These are phyloP conservation scores for Sclerotinia glacialis DNA, from an alignment of 2,329 filamentous ascomycete species.

Conservation along the genomic window DNA sequence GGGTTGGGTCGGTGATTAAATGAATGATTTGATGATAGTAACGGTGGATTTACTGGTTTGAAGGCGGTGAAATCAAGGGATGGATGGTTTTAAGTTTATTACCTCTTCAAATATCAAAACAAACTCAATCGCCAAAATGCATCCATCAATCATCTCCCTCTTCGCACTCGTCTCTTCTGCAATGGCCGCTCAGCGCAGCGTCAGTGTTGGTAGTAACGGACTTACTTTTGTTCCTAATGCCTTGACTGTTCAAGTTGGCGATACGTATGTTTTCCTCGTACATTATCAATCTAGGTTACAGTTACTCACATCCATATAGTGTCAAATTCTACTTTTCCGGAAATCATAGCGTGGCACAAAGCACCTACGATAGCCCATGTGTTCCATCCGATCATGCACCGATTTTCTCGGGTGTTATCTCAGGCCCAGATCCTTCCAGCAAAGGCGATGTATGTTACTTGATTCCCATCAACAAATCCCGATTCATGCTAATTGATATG, in stretches of 20 bases:
- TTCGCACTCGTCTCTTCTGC: not conserved
- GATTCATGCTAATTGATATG: not conserved
- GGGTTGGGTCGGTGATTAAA: not conserved
- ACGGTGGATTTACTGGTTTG: not conserved
- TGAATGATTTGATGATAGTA: not conserved
- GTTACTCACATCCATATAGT: conserved; percentile 32
- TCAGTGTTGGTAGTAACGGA: conserved; percentile 59
- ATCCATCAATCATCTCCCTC: not conserved
- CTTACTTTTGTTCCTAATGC: conserved; percentile 64
- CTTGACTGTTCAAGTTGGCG: conserved; percentile 59
- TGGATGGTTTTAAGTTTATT: not conserved
- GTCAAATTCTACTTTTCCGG: conserved; percentile 35
- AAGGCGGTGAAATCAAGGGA: not conserved
- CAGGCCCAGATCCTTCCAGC: conserved; percentile 34
- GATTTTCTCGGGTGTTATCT: conserved; percentile 66
- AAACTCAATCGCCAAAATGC: conserved; percentile 1
- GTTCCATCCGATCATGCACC: conserved; percentile 53
- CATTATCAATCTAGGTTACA: conserved; percentile 51
- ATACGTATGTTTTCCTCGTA: conserved; percentile 46
- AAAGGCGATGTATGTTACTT: not conserved
- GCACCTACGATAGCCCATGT: conserved; percentile 69
- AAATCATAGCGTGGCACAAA: conserved; percentile 82
- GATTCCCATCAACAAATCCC: not conserved
- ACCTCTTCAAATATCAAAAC: not conserved
- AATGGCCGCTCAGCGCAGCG: conserved; percentile 48